Evolutionary conservation across 176 grass and related monocot species (phyloP), one percentile per base, ranked within the genome.

Genomic region (Poa annua): DNA sequence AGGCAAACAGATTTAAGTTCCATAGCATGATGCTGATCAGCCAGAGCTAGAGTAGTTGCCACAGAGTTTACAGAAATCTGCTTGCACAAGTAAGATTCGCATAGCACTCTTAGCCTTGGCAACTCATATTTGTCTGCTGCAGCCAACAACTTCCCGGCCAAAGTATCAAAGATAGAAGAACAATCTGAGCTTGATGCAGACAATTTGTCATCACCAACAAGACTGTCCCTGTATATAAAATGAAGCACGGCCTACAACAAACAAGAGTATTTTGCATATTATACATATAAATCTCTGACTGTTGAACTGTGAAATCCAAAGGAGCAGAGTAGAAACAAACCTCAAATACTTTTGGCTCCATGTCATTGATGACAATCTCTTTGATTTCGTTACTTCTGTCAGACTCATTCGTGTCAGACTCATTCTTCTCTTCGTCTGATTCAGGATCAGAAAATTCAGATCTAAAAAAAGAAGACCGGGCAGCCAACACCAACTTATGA

Each of bases 1-100:
- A 98, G 88, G 84, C 92, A 98, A 82, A 92, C 92, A 51, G 92
- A 91, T 63, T 98, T 93, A 81, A 98, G 95, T 50, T 98, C 95
- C 62, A 48, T 88, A 47, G 95, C 95, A 89, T 93, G 92, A 68
- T 91, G 76, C 25, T 45, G 88, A 75, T 98, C 92, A 51, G 95
- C 95, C 75, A 98, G 81, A 55, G 90, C 92, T 82, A 94, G 86
- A 74, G 88, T 98, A 56, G 80, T 89, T 66, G 95, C 84, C 85
- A 98, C 90, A 24, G 92, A 88, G 53, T 94, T 89, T 63, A 98
- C 86, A 49, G 89, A 91, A 84, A 98, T 89, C 85, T 94, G 81
- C 61, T 93, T 89, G 90, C 95, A 98, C 88, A 98, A 86, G 71
- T 91, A 94, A 80, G 92, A 92, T 89, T 94, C 92, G 45, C 95